Conservation (phyloP, 352 stramenopile genomes). For the Labyrinthula sp. region DNA sequence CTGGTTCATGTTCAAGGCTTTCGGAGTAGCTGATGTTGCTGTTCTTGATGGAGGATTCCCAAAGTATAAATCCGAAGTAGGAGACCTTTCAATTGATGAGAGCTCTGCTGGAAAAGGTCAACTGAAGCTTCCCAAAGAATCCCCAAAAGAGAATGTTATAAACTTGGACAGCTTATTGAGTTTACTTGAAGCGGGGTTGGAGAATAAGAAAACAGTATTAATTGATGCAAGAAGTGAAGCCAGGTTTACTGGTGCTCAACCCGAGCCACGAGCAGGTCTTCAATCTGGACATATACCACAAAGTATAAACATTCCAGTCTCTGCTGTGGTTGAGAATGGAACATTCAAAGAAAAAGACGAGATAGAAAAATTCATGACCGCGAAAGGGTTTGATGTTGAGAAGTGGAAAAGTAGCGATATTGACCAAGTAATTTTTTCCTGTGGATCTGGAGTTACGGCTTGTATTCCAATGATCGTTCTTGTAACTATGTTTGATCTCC, state of each 20-base stretch:
- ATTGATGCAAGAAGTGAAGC: no score
- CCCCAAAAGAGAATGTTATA: no score
- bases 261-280: constrained; percentile 48
- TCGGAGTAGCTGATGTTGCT: constrained; percentile 57
- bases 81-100: constrained; percentile 36
- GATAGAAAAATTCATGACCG: background rate
- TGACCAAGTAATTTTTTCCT: constrained; percentile 33
- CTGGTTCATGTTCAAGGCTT: constrained; percentile 67
- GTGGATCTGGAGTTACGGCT: constrained; percentile 42
- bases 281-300: constrained; percentile 32
- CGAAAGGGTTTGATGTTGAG: constrained; percentile 6
- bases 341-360: background rate
- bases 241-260: constrained; percentile 42
- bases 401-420: constrained; percentile 27
- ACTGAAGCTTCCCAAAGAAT: no score
- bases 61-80: constrained; percentile 30
- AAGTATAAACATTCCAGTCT: background rate
- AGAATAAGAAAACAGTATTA: no score
- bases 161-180: no score
- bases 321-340: background rate
- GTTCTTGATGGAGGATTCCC: constrained; percentile 52
- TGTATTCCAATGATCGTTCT: constrained; percentile 46
- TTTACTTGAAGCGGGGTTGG: no score
- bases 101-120: constrained; percentile 48
- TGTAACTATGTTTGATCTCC: constrained; percentile 38